phyloP scores from a whole-genome alignment of 495 filamentous ascomycete species.

The Neurospora tetrasperma region DNA sequence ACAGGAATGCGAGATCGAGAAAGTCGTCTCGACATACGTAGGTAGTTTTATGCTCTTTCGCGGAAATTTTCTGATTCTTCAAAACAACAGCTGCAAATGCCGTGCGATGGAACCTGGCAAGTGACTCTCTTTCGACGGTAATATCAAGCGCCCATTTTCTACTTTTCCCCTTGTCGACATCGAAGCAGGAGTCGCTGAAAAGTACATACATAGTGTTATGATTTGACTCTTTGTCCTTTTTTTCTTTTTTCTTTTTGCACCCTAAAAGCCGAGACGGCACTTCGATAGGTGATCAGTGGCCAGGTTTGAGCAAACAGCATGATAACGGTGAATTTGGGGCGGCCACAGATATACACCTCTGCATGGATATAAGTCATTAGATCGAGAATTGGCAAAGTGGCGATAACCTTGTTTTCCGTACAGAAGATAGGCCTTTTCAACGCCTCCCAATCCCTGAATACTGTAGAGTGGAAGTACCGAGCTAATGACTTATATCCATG shows the following conservation, averaged over 20 bases:
- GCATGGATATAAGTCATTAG: too few species aligned
- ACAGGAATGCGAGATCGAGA: background rate
- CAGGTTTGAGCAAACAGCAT: background rate
- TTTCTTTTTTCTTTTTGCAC: background rate
- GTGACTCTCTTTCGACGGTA: background rate
- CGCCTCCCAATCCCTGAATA: too few species aligned
- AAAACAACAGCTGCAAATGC: background rate
- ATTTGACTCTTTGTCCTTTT: background rate
- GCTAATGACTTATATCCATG: too few species aligned
- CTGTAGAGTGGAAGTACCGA: too few species aligned
- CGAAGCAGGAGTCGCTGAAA: too few species aligned
- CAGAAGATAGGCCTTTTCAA: too few species aligned
- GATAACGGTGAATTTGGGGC: background rate
- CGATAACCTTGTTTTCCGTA: too few species aligned
- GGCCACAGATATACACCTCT: background rate
- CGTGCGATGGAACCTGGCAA: slow-evolving; percentile 3
- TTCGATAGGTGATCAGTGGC: background rate
- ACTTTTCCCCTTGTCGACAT: background rate
- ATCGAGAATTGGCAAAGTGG: too few species aligned
- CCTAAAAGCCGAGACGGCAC: background rate
- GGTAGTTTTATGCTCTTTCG: background rate
- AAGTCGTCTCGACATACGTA: background rate
- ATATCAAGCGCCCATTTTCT: background rate
- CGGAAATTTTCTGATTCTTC: slow-evolving; percentile 1
- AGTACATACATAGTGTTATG: too few species aligned